Percentiles rank a stretch among this genome's conserved stretches.
phyloP scores from a whole-genome alignment of 2,329 filamentous ascomycete species.

The Ampelomyces quisqualis region DNA sequence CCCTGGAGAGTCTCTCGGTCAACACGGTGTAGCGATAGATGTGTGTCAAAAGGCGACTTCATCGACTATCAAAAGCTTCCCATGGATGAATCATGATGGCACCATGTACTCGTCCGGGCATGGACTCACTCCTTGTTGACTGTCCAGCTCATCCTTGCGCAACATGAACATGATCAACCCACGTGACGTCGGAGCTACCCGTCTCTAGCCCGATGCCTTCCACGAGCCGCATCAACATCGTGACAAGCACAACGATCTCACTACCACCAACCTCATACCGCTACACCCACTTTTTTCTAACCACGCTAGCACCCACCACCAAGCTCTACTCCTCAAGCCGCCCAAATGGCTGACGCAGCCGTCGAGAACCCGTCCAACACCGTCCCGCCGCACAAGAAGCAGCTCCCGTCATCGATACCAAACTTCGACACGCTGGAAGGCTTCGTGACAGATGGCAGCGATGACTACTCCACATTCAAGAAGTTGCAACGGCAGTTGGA shows the following conservation, averaged over 20 bases:
- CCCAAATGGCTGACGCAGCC: slow-evolving; percentile 77
- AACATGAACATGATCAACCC: slow-evolving; percentile 8
- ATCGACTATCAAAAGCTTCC: too few relatives aligned
- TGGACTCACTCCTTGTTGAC: too few relatives aligned
- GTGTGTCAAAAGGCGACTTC: too few relatives aligned
- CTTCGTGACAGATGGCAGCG: slow-evolving; percentile 73
- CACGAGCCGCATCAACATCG: slow-evolving; percentile 31
- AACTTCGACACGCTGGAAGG: slow-evolving; percentile 90
- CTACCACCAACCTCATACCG: neutral
- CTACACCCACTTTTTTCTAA: neutral
- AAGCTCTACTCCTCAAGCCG: slow-evolving; percentile 2
- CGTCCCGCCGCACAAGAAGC: slow-evolving; percentile 77
- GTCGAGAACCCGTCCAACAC: slow-evolving; percentile 78
- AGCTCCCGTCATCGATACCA: slow-evolving; percentile 75
- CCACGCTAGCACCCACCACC: neutral
- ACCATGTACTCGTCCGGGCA: too few relatives aligned
- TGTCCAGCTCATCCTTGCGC: too few relatives aligned
- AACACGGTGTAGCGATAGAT: too few relatives aligned
- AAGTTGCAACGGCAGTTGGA: slow-evolving; percentile 95
- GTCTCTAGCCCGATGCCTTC: slow-evolving; percentile 20
- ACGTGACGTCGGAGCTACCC: slow-evolving; percentile 30
- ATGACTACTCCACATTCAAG: slow-evolving; percentile 95
- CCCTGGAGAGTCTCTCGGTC: too few relatives aligned
- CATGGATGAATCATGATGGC: too few relatives aligned
- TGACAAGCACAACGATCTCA: slow-evolving; percentile 11